Conservation (phyloP, 768 basidiomycete species). For the Scleroderma citrinum region DNA sequence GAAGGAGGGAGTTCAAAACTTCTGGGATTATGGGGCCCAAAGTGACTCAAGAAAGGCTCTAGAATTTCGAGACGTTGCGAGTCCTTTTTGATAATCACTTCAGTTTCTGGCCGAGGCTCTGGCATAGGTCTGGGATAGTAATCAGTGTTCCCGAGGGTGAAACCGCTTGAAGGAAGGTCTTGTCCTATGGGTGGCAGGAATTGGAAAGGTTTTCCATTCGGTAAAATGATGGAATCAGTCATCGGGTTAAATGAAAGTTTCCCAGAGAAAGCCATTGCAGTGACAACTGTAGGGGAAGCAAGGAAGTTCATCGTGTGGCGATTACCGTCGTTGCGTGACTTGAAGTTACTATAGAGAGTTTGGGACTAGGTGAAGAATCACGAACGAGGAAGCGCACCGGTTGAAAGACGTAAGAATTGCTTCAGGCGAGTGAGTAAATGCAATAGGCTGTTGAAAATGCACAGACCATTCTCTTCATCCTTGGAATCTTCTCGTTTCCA, state of each 20-base stretch:
- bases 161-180: constrained; percentile 79
- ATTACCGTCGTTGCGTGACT: constrained; percentile 96
- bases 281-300: constrained; percentile 94
- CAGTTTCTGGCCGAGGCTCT: constrained; percentile 64
- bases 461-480: constrained; percentile 83
- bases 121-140: constrained; percentile 79
- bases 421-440: constrained; percentile 25
- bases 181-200: constrained; percentile 82
- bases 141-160: constrained; percentile 62
- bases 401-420: constrained; percentile 98
- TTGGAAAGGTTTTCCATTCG: constrained; percentile 74
- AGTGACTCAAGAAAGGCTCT: constrained; percentile 79
- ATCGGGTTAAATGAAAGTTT: constrained; percentile 91
- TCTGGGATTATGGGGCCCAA: constrained; percentile 43
- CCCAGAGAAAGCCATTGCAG: constrained; percentile 96
- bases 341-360: constrained; percentile 54
- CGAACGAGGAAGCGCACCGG: constrained; percentile 42
- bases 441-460: not conserved
- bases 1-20: constrained; percentile 74
- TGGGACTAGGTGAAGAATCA: not conserved
- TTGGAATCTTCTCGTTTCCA: constrained; percentile 92
- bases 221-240: constrained; percentile 61
- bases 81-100: constrained; percentile 68
- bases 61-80: constrained; percentile 86
- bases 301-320: constrained; percentile 94